Base-by-base conservation (phyloP, 441 rosid species). In the Syzygium syzygioides region DNA sequence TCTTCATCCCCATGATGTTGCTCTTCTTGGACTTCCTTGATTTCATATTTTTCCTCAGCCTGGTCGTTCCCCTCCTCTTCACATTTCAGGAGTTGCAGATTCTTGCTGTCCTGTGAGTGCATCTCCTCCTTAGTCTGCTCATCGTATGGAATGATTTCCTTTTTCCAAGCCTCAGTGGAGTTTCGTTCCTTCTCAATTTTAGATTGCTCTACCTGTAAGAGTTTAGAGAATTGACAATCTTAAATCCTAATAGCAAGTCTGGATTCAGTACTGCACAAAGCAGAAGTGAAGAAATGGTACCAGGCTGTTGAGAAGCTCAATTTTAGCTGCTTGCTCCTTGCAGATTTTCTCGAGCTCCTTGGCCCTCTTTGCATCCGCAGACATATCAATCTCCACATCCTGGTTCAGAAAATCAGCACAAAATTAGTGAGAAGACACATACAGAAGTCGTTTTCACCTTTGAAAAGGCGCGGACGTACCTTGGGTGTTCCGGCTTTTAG, bases 281-380 rank as follows among this genome's bases (percentile, higher is more conserved):
- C 55, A 88, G 53, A 30, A 17, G 50, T 20, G 79, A 85, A 88
- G 88, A 62, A 91, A 86, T 87, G 84, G 93, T 90, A 96, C 98
- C 96, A 93, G 90, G 55, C 60, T 91, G 85, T 90, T 96, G 85
- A 98, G 93, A 92, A 92, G 93, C 93, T 96, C 94, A 90, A 98
- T 96, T 93, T 93, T 94, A 88, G 97, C 96, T 88, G 95, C 98
- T 90, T 98, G 99, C 90, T 95, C 95, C 90, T 59, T 79, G 89
- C 98, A 97, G 87, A 95, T 45, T 37, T 53, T 93, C 95, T 98
- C 95, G 52, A 98, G 98, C 91, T 95, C 96, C 71, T 91, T 90
- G 91, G 88, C 95, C 91, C 92, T 94, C 87, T 90, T 92, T 19
- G 50, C 57, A 87, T 92, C 91, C 55, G 91, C 92, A 85, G 85